Conservation (phyloP, 768 basidiomycete species). For the Xerocomellus amylosporus region DNA sequence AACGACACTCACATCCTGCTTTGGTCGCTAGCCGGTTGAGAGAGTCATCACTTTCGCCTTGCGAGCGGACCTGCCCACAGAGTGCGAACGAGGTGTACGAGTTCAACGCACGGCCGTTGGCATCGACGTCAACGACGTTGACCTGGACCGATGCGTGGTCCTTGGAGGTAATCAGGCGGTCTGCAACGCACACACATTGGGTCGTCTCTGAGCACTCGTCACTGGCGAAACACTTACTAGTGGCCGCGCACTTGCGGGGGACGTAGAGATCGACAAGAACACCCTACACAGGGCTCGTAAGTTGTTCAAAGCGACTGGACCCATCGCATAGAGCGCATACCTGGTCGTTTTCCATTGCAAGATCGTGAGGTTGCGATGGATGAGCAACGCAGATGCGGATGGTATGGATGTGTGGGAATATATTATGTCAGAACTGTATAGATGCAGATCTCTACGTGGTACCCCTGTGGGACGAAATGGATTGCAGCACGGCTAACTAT, state of each 20-base stretch:
- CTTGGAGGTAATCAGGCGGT: constrained; percentile 98
- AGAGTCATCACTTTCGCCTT: constrained; percentile 95
- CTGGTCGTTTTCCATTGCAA: constrained; percentile 88
- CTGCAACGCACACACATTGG: constrained; percentile 38
- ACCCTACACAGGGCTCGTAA: constrained; percentile 52
- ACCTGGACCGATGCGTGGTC: constrained; percentile 99
- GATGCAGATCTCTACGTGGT: constrained; percentile 9
- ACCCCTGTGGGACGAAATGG: neutral
- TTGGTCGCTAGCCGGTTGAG: constrained; percentile 94
- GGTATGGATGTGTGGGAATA: constrained; percentile 27
- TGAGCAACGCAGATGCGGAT: neutral
- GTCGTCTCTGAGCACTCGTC: neutral
- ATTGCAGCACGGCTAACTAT: constrained; percentile 2
- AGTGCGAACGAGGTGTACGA: constrained; percentile 92
- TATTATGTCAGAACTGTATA: constrained; percentile 33
- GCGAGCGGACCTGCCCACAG: constrained; percentile 89
- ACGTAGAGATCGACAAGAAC: constrained; percentile 99
- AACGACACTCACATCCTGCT: constrained; percentile 77
- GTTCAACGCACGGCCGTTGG: constrained; percentile 72
- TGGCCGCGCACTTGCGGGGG: constrained; percentile 98
- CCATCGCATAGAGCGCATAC: constrained; percentile 40
- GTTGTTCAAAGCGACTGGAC: neutral
- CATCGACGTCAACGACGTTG: constrained; percentile 91
- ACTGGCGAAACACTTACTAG: constrained; percentile 60
- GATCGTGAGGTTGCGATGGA: constrained; percentile 11